phyloP scores from a whole-genome alignment of 768 basidiomycete genomes.

The Leucogyrophana mollusca region DNA sequence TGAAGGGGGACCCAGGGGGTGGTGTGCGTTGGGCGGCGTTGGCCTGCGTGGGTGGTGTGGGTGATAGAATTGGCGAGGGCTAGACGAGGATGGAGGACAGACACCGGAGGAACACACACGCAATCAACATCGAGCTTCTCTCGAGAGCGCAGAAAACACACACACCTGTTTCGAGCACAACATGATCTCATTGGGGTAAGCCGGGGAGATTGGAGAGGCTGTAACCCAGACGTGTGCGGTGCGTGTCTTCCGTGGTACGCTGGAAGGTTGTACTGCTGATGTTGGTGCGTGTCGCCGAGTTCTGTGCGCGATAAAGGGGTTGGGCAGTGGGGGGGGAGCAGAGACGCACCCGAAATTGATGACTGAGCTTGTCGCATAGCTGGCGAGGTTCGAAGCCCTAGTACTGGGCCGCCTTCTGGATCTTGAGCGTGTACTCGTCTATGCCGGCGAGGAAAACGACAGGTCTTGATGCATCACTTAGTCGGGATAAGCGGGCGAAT shows the following conservation, averaged over 20 bases:
- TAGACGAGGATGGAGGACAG: too few species aligned
- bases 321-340: not conserved
- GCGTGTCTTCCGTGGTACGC: slow-evolving; percentile 67
- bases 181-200: slow-evolving; percentile 42
- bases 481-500: slow-evolving; percentile 68
- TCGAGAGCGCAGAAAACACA: too few species aligned
- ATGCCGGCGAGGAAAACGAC: slow-evolving; percentile 79
- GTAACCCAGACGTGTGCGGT: slow-evolving; percentile 76
- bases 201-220: too few species aligned
- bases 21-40: slow-evolving; percentile 56
- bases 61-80: too few species aligned
- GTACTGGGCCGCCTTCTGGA: slow-evolving; percentile 76
- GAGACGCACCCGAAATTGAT: slow-evolving; percentile 69
- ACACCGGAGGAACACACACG: too few species aligned
- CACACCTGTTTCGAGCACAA: slow-evolving; percentile 50
- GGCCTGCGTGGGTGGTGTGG: slow-evolving; percentile 47
- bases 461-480: slow-evolving; percentile 48
- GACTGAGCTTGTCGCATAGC: slow-evolving; percentile 71
- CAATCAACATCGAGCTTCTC: too few species aligned
- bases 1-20: slow-evolving; percentile 62
- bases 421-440: slow-evolving; percentile 91
- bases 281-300: slow-evolving; percentile 59
- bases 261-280: slow-evolving; percentile 75
- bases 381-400: slow-evolving; percentile 51
- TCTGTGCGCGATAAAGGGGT: slow-evolving; percentile 37